These are phyloP conservation scores for Panaeolus papilionaceus DNA, from an alignment of 768 basidiomycete genomes.

Conservation along the genomic window DNA sequence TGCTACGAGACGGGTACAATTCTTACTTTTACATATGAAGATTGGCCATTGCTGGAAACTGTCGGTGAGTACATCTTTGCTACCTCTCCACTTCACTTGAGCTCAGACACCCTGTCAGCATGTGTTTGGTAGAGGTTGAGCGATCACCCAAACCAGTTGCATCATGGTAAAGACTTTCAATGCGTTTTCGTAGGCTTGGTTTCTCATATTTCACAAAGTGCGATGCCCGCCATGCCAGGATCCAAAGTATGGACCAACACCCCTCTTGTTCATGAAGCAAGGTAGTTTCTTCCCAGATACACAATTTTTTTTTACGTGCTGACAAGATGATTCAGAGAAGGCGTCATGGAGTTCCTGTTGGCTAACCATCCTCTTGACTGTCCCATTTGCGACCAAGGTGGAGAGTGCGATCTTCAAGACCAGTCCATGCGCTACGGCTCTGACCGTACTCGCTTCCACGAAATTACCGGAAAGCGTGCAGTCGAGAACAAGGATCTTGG, in stretches of 20 bases:
- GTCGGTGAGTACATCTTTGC: slow-evolving; percentile 66
- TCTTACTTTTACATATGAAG: slow-evolving; percentile 42
- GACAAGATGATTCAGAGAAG: slow-evolving; percentile 64
- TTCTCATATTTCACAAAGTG: slow-evolving; percentile 49
- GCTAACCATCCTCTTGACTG: slow-evolving; percentile 99
- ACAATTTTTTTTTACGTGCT: not conserved
- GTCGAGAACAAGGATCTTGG: slow-evolving; percentile 99
- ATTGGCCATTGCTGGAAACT: slow-evolving; percentile 96
- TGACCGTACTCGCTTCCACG: slow-evolving; percentile 97
- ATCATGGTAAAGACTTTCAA: slow-evolving; percentile 66
- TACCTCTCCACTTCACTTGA: not conserved
- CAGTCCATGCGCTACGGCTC: slow-evolving; percentile 99
- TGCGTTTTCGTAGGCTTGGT: slow-evolving; percentile 4
- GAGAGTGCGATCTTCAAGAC: slow-evolving; percentile 98
- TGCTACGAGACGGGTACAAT: slow-evolving; percentile 1
- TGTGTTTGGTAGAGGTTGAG: slow-evolving; percentile 99
- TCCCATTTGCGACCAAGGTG: slow-evolving; percentile 98
- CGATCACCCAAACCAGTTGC: slow-evolving; percentile 94
- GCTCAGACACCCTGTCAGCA: slow-evolving; percentile 52
- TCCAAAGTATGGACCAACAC: slow-evolving; percentile 93
- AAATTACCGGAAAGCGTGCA: slow-evolving; percentile 96
- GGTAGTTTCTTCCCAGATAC: slow-evolving; percentile 44
- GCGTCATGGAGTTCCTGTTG: slow-evolving; percentile 98
- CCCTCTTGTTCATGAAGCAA: slow-evolving; percentile 87
- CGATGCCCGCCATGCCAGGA: slow-evolving; percentile 98